Evolutionary conservation across 805 yeast species (phyloP).

Genomic region (Teunomyces gatunensis): DNA sequence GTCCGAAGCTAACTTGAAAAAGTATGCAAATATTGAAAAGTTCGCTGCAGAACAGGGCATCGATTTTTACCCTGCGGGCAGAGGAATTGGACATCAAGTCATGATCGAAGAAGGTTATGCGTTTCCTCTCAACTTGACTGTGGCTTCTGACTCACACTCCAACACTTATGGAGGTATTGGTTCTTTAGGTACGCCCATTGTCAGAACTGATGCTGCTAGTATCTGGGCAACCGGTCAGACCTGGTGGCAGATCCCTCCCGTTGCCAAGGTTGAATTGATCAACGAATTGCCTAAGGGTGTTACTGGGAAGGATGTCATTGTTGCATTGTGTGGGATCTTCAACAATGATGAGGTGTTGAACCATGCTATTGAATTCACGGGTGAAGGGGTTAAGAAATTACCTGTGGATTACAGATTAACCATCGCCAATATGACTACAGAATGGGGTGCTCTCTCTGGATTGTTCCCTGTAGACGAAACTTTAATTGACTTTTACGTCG

Average conservation of each 20-base stretch:
- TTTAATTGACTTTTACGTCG: constrained; percentile 68
- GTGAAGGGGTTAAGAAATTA: constrained; percentile 68
- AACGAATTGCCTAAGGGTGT: constrained; percentile 84
- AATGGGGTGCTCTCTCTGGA: constrained; percentile 98
- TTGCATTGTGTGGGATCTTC: constrained; percentile 90
- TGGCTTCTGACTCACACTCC: constrained; percentile 97
- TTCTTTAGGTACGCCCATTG: constrained; percentile 94
- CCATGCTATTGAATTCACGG: constrained; percentile 92
- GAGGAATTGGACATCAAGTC: constrained; percentile 98
- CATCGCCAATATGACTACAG: constrained; percentile 96
- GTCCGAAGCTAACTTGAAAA: constrained; percentile 80
- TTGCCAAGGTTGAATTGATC: constrained; percentile 84
- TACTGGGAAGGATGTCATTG: constrained; percentile 95
- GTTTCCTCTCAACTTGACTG: constrained; percentile 88
- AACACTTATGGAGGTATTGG: constrained; percentile 98
- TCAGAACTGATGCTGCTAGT: constrained; percentile 97
- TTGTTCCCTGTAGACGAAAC: constrained; percentile 92
- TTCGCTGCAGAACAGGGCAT: constrained; percentile 90
- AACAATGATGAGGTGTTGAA: constrained; percentile 90
- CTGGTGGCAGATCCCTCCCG: constrained; percentile 99
- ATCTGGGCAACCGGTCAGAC: constrained; percentile 99
- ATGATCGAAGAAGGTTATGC: constrained; percentile 99
- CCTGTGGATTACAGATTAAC: constrained; percentile 85
- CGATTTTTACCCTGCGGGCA: constrained; percentile 97
- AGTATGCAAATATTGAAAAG: constrained; percentile 82